phyloP scores from a whole-genome alignment of 2,329 filamentous ascomycete species.

The Bipolaris gigantea region DNA sequence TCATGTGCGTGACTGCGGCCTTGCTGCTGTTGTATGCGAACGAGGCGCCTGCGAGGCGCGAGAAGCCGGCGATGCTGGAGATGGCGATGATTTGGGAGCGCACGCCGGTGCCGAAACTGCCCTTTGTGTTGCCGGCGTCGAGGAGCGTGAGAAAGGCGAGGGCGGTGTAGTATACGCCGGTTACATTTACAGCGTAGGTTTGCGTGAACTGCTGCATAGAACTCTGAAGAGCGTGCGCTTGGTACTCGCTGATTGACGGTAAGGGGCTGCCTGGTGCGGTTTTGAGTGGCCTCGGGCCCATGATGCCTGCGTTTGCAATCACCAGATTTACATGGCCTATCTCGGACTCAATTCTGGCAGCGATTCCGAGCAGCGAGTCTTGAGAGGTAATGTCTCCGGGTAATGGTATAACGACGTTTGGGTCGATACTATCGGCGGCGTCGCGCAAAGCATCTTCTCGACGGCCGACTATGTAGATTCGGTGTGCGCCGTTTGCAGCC shows the following conservation, averaged over 20 bases:
- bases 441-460: constrained; percentile 14
- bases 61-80: constrained; percentile 12
- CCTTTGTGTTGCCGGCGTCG: constrained; percentile 44
- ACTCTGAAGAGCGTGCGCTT: constrained; percentile 21
- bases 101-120: constrained; percentile 11
- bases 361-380: constrained; percentile 16
- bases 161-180: constrained; percentile 47
- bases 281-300: constrained; percentile 24
- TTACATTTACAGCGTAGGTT: constrained; percentile 47
- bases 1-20: constrained; percentile 52
- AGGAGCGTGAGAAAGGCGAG: constrained; percentile 48
- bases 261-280: constrained; percentile 6
- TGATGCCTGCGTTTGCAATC: constrained; percentile 30
- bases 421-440: constrained; percentile 16
- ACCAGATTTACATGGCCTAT: constrained; percentile 26
- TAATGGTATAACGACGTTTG: constrained; percentile 20
- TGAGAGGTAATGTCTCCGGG: constrained; percentile 24
- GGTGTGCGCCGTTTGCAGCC: constrained; percentile 22
- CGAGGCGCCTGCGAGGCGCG: constrained; percentile 4
- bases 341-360: constrained; percentile 12
- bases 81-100: constrained; percentile 29
- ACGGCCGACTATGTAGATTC: constrained; percentile 27
- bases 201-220: constrained; percentile 34
- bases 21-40: constrained; percentile 45
- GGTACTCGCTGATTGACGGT: constrained; percentile 21